Conservation (phyloP, 2,329 filamentous ascomycete species). For the Sporothrix phasma region DNA sequence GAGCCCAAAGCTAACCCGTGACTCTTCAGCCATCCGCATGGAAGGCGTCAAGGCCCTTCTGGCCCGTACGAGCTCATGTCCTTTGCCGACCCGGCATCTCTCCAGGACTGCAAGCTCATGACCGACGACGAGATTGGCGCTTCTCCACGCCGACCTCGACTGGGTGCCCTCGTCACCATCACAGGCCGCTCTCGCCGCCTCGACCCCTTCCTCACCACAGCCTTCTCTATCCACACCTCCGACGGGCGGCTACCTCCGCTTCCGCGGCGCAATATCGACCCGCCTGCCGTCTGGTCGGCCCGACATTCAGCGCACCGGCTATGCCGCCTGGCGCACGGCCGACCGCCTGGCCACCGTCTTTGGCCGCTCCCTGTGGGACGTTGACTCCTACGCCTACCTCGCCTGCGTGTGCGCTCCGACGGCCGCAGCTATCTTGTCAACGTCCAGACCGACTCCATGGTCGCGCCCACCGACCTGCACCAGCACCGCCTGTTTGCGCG, state of each 20-base stretch:
- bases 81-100: conserved; percentile 44
- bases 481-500: conserved; percentile 81
- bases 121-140: conserved; percentile 76
- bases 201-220: conserved; percentile 15
- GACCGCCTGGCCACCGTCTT: conserved; percentile 74
- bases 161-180: conserved; percentile 35
- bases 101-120: conserved; percentile 62
- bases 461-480: conserved; percentile 80
- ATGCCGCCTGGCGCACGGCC: conserved; percentile 79
- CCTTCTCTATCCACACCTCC: neutral
- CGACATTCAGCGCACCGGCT: conserved; percentile 70
- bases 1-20: neutral
- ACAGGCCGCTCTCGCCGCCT: neutral
- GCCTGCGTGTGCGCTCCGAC: conserved; percentile 85
- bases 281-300: conserved; percentile 65
- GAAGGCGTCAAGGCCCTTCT: conserved; percentile 58
- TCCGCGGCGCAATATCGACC: conserved; percentile 81
- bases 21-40: conserved; percentile 49
- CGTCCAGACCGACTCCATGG: conserved; percentile 85
- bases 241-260: conserved; percentile 55
- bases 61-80: conserved; percentile 54
- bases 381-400: conserved; percentile 80
- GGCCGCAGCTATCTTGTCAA: conserved; percentile 91
- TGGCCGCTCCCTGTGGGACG: conserved; percentile 75
- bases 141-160: conserved; percentile 68